Base-by-base conservation (phyloP, 495 filamentous ascomycete genomes). In the Penicillium angulare region DNA sequence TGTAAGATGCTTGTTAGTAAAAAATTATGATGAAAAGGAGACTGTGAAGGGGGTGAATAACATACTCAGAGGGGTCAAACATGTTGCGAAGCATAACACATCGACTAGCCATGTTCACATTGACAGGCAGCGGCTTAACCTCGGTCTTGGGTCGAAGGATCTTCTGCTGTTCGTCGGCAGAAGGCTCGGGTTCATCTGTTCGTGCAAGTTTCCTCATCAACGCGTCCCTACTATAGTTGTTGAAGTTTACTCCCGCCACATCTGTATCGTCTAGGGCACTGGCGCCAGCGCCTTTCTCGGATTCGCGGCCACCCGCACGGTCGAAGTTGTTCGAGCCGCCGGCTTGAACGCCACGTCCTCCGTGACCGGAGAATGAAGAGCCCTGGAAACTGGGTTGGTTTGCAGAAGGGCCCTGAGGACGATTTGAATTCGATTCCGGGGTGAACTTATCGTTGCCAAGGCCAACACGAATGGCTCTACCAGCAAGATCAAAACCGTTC, bases 361-460 rank as follows among this genome's bases (percentile, higher is more conserved):
- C 92, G 59, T 87, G 85, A 48, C 92, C 92, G 56, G 89, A 95
- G 73, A 97, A 97, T 33, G 86, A 83, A 54, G 92, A 97, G 68
- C 95, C 95, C 80, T 97, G 92, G 71, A 84, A 93, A 68, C 83
- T 83, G 71, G 82, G 79, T 73, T 82, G 80, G 69, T 81, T 79
- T 65, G 85, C 83, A 79, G 87, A 85, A 55, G 69, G 58, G 61
- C 85, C 83, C 72, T 89, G 86, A 76, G 92, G 90, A 64, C 91
- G 89, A 78, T 91, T 91, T 61, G 89, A 87, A 70, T 88, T 96
- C 70, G 91, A 92, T 76, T 97, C 93, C 56, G 91, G 88, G 76
- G 93, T 97, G 73, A 97, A 99, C 87, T 97, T 97, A 88, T 99
- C 95, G 77, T 96, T 99, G 73, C 95, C 95, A 79, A 99, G 90